phyloP scores from a whole-genome alignment of 495 filamentous ascomycete species.

The Barbatosphaeria neglecta region DNA sequence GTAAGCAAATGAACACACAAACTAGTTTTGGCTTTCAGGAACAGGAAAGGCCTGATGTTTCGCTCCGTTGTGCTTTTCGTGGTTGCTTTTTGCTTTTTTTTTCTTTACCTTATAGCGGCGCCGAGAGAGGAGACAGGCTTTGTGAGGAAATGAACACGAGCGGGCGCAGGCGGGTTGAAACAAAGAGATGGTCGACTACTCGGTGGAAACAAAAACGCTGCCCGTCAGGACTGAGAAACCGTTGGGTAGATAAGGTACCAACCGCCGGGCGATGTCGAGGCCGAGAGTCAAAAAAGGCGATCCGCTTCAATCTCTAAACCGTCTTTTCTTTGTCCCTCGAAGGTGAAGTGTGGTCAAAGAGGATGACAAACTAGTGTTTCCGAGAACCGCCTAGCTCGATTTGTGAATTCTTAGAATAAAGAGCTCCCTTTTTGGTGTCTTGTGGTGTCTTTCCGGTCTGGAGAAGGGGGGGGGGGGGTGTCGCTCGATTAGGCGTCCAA shows the following conservation, averaged over 20 bases:
- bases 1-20: not conserved
- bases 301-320: not conserved
- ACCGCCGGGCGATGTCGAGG: not conserved
- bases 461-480: slow-evolving; percentile 3
- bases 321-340: not conserved
- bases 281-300: not conserved
- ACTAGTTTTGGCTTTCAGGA: no score
- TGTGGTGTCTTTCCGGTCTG: not conserved
- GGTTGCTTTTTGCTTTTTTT: no score
- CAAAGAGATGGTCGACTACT: not conserved
- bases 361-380: not conserved
- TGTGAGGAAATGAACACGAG: no score
- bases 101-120: no score
- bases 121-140: no score
- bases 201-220: not conserved
- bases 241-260: not conserved
- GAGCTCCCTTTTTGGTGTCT: not conserved
- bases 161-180: not conserved
- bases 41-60: no score
- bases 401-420: not conserved
- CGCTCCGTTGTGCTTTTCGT: no score
- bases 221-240: not conserved
- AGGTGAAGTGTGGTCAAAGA: not conserved
- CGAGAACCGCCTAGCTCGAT: not conserved
- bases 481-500: slow-evolving; percentile 10